Percentiles rank a stretch among this genome's conserved stretches.
phyloP scores from a whole-genome alignment of 2,329 filamentous ascomycete species.

The Pseudogymnoascus sp. region DNA sequence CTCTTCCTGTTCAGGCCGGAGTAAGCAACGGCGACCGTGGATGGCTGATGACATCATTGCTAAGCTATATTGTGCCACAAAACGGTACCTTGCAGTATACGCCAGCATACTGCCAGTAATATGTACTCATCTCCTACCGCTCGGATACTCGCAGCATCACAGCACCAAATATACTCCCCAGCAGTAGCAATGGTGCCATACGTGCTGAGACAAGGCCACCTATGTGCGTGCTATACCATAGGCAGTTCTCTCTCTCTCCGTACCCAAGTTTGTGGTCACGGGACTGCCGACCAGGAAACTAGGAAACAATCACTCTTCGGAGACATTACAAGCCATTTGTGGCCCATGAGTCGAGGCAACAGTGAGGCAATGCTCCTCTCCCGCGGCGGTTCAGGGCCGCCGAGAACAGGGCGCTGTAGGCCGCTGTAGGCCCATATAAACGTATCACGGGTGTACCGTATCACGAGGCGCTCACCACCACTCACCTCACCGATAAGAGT shows the following conservation, averaged over 20 bases:
- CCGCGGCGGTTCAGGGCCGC: not conserved
- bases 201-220: slow-evolving; percentile 1
- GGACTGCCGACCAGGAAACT: not conserved
- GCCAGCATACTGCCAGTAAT: not conserved
- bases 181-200: too few species aligned
- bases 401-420: not conserved
- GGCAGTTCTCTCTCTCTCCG: not conserved
- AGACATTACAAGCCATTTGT: not conserved
- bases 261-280: not conserved
- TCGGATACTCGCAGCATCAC: too few species aligned
- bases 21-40: not conserved
- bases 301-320: too few species aligned
- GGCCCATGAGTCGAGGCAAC: not conserved
- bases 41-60: not conserved
- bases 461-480: slow-evolving; percentile 6
- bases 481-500: slow-evolving; percentile 1
- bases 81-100: slow-evolving; percentile 4
- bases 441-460: not conserved
- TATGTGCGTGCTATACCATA: not conserved
- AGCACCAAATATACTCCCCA: too few species aligned
- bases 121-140: not conserved
- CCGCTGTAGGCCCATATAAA: not conserved
- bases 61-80: not conserved
- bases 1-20: not conserved
- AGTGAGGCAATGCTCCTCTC: not conserved